Conservation (phyloP, 768 basidiomycete genomes). For the Mycena pura region DNA sequence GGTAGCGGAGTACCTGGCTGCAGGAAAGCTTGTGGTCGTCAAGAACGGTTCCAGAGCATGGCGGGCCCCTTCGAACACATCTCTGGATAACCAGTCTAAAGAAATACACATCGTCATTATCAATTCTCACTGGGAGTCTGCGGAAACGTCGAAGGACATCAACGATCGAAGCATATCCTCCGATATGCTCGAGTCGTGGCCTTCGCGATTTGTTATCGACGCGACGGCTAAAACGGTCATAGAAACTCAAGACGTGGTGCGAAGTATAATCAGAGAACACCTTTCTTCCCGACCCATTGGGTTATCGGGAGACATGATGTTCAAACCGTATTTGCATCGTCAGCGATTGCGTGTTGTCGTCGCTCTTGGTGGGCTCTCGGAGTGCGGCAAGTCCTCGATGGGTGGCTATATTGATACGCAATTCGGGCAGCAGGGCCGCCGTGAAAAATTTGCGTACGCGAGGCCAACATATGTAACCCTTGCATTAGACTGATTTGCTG, state of each 20-base stretch:
- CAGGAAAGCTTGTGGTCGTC: neutral
- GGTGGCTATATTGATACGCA: neutral
- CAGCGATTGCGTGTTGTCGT: neutral
- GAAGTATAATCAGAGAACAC: neutral
- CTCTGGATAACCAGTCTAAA: neutral
- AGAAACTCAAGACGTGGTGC: neutral
- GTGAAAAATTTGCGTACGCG: neutral
- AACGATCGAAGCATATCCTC: neutral
- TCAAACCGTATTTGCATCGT: neutral
- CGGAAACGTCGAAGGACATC: neutral
- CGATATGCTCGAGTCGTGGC: neutral
- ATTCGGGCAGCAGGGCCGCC: neutral
- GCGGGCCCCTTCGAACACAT: neutral
- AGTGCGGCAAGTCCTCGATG: slow-evolving; percentile 1
- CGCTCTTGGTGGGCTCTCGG: neutral
- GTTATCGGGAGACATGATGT: neutral
- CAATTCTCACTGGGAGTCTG: neutral
- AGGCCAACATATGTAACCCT: neutral
- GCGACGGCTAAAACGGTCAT: neutral
- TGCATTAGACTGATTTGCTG: neutral
- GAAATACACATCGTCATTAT: neutral
- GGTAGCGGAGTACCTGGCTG: neutral
- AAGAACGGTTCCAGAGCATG: neutral
- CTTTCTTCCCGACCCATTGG: neutral
- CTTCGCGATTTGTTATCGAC: neutral